These are phyloP conservation scores for Parascedosporium putredinis DNA, from an alignment of 2,329 filamentous ascomycete species.

Conservation along the genomic window DNA sequence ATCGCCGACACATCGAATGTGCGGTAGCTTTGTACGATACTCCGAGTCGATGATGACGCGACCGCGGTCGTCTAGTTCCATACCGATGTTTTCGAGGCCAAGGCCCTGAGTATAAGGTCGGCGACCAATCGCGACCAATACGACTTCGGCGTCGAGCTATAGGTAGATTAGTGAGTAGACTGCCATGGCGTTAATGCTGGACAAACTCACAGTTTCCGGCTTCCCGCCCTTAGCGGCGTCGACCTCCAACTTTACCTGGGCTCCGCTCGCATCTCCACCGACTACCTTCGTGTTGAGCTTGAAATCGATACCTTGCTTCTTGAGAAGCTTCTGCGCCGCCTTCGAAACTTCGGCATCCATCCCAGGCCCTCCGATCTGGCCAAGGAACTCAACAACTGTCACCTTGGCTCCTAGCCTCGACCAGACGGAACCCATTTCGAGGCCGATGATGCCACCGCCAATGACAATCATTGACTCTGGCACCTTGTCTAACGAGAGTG, in stretches of 20 bases:
- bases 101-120: conserved; percentile 89
- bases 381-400: conserved; percentile 92
- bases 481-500: conserved; percentile 78
- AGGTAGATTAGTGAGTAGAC: conserved; percentile 9
- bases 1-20: conserved; percentile 95
- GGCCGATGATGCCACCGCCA: conserved; percentile 94
- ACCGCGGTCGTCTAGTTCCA: conserved; percentile 86
- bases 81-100: conserved; percentile 84
- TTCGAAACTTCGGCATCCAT: conserved; percentile 96
- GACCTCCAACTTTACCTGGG: conserved; percentile 69
- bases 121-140: conserved; percentile 92
- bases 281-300: conserved; percentile 95
- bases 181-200: neutral
- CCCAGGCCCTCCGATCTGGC: conserved; percentile 92
- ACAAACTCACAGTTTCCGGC: conserved; percentile 65
- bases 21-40: conserved; percentile 94
- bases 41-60: conserved; percentile 96
- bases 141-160: conserved; percentile 85
- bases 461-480: conserved; percentile 97
- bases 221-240: conserved; percentile 96
- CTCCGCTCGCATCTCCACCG: conserved; percentile 68
- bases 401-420: conserved; percentile 87
- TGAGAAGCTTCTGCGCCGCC: conserved; percentile 79
- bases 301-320: conserved; percentile 97
- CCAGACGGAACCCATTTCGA: conserved; percentile 98